A percentile compares a stretch with the other conserved stretches of the same genome.
Conservation (phyloP, 768 basidiomycete genomes). For the Galerina marginata region DNA sequence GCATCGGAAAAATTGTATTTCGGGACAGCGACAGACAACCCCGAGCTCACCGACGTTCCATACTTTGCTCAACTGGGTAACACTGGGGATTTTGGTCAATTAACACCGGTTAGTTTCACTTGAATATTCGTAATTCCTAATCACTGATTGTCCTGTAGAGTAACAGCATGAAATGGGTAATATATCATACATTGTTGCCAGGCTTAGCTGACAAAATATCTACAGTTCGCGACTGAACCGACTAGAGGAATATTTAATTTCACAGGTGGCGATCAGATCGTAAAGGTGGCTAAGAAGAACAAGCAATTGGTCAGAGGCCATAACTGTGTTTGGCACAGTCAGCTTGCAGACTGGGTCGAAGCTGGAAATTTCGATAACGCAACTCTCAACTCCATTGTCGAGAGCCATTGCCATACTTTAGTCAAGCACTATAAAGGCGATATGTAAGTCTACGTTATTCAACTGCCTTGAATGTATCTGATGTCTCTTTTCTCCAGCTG, state of each 20-base stretch:
- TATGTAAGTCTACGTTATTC: slow-evolving; percentile 35
- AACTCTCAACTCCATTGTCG: slow-evolving; percentile 46
- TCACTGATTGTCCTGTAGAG: slow-evolving; percentile 22
- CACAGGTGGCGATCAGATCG: slow-evolving; percentile 47
- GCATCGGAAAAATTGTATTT: slow-evolving; percentile 52
- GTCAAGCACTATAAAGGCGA: slow-evolving; percentile 57
- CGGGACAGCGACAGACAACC: slow-evolving; percentile 53
- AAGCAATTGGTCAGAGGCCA: slow-evolving; percentile 53
- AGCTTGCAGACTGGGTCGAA: slow-evolving; percentile 56
- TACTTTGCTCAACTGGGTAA: slow-evolving; percentile 45
- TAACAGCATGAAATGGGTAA: slow-evolving; percentile 63
- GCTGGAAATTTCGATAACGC: slow-evolving; percentile 44
- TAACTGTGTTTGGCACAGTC: slow-evolving; percentile 56
- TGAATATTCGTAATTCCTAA: background rate
- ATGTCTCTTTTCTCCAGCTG: too few relatives aligned
- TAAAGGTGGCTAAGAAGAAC: slow-evolving; percentile 47
- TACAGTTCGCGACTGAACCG: slow-evolving; percentile 57
- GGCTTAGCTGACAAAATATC: background rate
- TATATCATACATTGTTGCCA: background rate
- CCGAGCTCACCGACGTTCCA: slow-evolving; percentile 46
- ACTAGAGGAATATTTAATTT: slow-evolving; percentile 52
- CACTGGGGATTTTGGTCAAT: slow-evolving; percentile 44
- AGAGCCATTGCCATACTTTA: slow-evolving; percentile 52
- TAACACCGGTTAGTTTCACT: slow-evolving; percentile 42
- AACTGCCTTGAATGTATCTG: background rate